Conservation (phyloP, 2,329 filamentous ascomycete species). For the Trichoderma harzianum region DNA sequence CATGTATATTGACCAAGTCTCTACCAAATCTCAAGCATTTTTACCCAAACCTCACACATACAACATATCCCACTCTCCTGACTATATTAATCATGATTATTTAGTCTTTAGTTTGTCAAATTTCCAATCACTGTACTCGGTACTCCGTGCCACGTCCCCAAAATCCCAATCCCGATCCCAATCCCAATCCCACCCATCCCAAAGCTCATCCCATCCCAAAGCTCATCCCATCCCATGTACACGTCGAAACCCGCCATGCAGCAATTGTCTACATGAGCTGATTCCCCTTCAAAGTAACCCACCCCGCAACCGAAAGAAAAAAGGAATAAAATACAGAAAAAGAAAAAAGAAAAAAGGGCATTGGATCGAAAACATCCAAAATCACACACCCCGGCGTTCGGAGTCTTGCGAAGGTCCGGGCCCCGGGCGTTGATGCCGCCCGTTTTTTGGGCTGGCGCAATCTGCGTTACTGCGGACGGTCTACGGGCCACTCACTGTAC, state of each 20-base stretch:
- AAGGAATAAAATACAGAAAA: neutral
- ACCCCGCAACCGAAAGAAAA: neutral
- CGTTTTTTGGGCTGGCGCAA: neutral
- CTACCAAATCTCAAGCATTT: neutral
- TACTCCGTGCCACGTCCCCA: neutral
- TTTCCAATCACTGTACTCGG: neutral
- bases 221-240: neutral
- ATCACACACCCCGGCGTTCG: conserved; percentile 9
- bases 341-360: neutral
- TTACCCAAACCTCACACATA: neutral
- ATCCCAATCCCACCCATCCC: neutral
- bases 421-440: neutral
- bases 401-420: conserved; percentile 12
- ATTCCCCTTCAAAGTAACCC: neutral
- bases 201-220: neutral
- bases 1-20: neutral
- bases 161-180: neutral
- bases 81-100: neutral
- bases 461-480: neutral
- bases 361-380: neutral
- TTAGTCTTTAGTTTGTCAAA: neutral
- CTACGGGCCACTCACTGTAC: neutral
- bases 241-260: neutral
- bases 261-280: neutral
- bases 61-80: neutral